Evolutionary conservation across 139 green algal genomes (phyloP), one percentile per base, ranked within the genome.

Genomic region (Volvox africanus): DNA sequence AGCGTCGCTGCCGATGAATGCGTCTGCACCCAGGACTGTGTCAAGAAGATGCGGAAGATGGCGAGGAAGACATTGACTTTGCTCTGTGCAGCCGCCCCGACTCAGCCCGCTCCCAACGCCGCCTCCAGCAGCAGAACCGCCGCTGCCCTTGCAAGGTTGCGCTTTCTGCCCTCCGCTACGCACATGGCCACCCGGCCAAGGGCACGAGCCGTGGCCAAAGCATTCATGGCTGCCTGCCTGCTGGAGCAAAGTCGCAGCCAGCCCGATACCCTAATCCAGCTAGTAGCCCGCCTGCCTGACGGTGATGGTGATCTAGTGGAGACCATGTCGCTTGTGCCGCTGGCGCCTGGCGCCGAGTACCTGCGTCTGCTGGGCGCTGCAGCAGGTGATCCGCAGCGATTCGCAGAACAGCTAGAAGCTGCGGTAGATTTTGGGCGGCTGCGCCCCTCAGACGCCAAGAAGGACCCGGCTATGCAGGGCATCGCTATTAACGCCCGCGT

Each of bases 401-500:
- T 91, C 35, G 61, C 35, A 20, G 81, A 92, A 55, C 86, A 92
- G 32, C 33, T 90, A 33, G 68, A 88, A 28, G 91, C 90, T 62
- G 92, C 92, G 92, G 32, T 61, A 11, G 82, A 90, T 61, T 92
- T 89, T 65, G 68, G 50, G 21, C 71, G 80, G 33, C 21, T 92
- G 73, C 86, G 92, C 35, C 92, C 92, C 73, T 91, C 82, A 1
- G 92, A 92, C 65, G 92, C 89, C 1, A 94, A 94, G 86, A 91
- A 89, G 80, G 81, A 92, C 69, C 84, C 69, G 11, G 80, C 78
- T 61, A 89, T 92, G 89, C 91, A 93, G 88, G 89, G 76, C n/a
- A 93, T 94, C 89, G 78, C 92, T 24, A 94, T 93, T 80, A 94
- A 94, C 81, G 89, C 92, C 17, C 82, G 92, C 24, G 50, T 89